Percentiles rank a stretch among this genome's conserved stretches.
These are phyloP conservation scores for Santalum album DNA, from an alignment of 164 flowering plant species.

Conservation along the genomic window DNA sequence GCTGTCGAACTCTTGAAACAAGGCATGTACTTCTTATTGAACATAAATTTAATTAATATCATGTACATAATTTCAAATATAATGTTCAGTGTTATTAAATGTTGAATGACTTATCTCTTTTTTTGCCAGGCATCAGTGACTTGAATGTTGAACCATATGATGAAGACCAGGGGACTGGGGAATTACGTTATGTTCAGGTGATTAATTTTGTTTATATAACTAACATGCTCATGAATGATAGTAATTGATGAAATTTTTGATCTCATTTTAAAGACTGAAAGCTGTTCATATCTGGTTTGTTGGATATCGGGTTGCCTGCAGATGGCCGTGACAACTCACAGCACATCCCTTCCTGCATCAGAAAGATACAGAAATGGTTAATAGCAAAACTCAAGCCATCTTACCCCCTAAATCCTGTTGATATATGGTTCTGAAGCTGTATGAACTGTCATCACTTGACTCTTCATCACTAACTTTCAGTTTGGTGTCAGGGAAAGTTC, in stretches of 20 bases:
- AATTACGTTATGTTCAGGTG: conserved; percentile 89
- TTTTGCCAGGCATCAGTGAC: conserved; percentile 45
- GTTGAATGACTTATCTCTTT: background rate
- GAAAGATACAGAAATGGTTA: conserved; percentile 79
- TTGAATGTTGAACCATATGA: conserved; percentile 68
- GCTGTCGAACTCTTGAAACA: conserved; percentile 67
- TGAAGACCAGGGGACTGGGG: conserved; percentile 79
- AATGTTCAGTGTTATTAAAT: background rate
- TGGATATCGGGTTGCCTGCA: conserved; percentile 24
- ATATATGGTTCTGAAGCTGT: background rate
- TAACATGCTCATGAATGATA: background rate
- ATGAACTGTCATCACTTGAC: background rate
- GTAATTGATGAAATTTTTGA: no score
- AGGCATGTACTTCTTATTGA: conserved; percentile 28
- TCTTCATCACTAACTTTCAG: background rate
- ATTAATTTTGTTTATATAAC: background rate
- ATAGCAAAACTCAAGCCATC: conserved; percentile 1
- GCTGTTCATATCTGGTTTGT: no score
- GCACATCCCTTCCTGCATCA: conserved; percentile 66
- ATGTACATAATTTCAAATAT: background rate
- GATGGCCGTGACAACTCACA: conserved; percentile 91
- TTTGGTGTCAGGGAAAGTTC: conserved; percentile 64
- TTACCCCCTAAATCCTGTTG: background rate
- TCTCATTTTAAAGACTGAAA: no score
- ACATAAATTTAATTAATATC: background rate